phyloP scores from a whole-genome alignment of 371 early-diverging fungal genomes.

The Mucor irregularis region DNA sequence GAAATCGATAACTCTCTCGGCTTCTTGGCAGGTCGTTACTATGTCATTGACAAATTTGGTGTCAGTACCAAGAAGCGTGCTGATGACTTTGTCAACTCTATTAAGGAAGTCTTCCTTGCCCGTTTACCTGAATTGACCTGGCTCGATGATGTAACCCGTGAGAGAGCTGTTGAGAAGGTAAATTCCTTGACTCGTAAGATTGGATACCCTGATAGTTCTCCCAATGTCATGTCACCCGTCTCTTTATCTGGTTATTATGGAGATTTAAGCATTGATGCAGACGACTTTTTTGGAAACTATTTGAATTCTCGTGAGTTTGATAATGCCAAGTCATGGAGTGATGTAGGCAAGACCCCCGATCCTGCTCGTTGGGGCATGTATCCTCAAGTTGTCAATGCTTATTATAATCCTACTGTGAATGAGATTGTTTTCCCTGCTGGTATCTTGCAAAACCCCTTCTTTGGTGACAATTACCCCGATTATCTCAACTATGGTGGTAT shows the following conservation, averaged over 20 bases:
- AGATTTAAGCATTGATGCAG: conserved; percentile 23
- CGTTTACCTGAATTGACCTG: conserved; percentile 49
- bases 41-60: conserved; percentile 45
- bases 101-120: conserved; percentile 48
- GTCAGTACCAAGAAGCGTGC: conserved; percentile 42
- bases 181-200: conserved; percentile 44
- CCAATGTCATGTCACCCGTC: conserved; percentile 49
- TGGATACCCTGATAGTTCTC: conserved; percentile 48
- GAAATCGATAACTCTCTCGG: conserved; percentile 42
- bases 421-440: conserved; percentile 65
- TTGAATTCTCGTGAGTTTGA: conserved; percentile 31
- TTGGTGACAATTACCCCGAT: conserved; percentile 36
- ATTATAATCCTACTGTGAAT: conserved; percentile 55
- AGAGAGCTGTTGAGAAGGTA: conserved; percentile 48
- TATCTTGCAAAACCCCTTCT: conserved; percentile 61
- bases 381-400: conserved; percentile 65
- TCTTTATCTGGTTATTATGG: conserved; percentile 49
- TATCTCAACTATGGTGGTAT: conserved; percentile 64
- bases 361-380: conserved; percentile 53
- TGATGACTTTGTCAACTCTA: conserved; percentile 45
- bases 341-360: conserved; percentile 44
- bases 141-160: conserved; percentile 53
- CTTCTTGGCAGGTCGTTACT: conserved; percentile 55
- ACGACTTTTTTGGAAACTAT: conserved; percentile 54
- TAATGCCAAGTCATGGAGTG: conserved; percentile 25